These are phyloP conservation scores for Botrytis squamosa DNA, from an alignment of 2,329 filamentous ascomycete genomes.

Conservation along the genomic window DNA sequence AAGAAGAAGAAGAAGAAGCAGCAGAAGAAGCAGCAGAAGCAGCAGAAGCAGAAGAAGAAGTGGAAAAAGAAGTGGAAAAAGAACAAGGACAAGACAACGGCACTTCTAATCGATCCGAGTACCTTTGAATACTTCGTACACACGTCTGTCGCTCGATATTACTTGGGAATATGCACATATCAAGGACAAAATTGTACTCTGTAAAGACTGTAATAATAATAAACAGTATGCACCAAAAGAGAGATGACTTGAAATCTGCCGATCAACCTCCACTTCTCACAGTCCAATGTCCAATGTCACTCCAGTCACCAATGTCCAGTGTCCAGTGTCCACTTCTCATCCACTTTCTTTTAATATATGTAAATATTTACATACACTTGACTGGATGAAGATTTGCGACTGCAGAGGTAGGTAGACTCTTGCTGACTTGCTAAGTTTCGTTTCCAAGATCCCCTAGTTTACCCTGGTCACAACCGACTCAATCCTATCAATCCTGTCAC, in stretches of 20 bases:
- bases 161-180: background rate
- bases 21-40: background rate
- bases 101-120: background rate
- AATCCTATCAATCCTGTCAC: slow-evolving; percentile 13
- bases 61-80: background rate
- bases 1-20: background rate
- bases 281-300: background rate
- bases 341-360: background rate
- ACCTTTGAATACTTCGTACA: background rate
- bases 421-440: background rate
- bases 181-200: background rate
- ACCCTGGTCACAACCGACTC: slow-evolving; percentile 8
- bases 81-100: background rate
- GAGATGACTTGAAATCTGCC: background rate
- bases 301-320: background rate
- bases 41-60: background rate
- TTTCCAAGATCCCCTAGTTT: background rate
- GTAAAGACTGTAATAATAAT: background rate
- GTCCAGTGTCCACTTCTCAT: background rate
- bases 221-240: background rate
- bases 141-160: background rate
- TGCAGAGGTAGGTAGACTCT: background rate
- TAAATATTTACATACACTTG: background rate
- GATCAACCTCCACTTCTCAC: slow-evolving; percentile 14
- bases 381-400: slow-evolving; percentile 1